Percentiles rank a stretch among this genome's conserved stretches.
Conservation (phyloP, 306 rosid genomes). For the Geum urbanum region DNA sequence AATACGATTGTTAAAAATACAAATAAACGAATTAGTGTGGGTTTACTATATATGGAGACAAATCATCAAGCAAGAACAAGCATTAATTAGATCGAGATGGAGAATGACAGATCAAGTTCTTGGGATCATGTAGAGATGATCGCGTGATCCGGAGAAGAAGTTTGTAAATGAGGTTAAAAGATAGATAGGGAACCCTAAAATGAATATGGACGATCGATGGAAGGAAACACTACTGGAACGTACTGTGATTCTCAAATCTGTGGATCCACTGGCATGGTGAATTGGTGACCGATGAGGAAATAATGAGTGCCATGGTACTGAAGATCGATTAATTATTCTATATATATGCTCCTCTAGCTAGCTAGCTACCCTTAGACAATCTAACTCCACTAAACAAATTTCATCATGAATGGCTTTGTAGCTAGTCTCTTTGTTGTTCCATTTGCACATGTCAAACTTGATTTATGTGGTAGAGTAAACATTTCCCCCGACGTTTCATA, state of each 20-base stretch:
- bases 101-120: neutral
- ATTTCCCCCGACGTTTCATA: constrained; percentile 13
- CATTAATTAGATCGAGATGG: neutral
- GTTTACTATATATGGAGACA: no score
- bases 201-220: no score
- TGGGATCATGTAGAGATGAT: neutral
- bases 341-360: neutral
- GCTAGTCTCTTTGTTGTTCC: constrained; percentile 19
- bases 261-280: no score
- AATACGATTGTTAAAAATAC: no score
- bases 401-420: constrained; percentile 21
- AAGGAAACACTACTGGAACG: no score
- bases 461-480: constrained; percentile 4
- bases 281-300: no score
- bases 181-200: no score
- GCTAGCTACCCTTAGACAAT: constrained; percentile 3
- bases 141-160: neutral
- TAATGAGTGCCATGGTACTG: neutral
- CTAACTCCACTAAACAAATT: constrained; percentile 30
- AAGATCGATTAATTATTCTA: neutral
- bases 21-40: no score
- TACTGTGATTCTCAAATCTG: no score
- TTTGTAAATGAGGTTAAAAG: no score
- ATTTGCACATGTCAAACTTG: constrained; percentile 27
- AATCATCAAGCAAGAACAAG: neutral